Percentiles rank a stretch among this genome's conserved stretches.
Evolutionary conservation across 768 basidiomycete genomes (phyloP).

Genomic region (Psilocybe tampanensis): DNA sequence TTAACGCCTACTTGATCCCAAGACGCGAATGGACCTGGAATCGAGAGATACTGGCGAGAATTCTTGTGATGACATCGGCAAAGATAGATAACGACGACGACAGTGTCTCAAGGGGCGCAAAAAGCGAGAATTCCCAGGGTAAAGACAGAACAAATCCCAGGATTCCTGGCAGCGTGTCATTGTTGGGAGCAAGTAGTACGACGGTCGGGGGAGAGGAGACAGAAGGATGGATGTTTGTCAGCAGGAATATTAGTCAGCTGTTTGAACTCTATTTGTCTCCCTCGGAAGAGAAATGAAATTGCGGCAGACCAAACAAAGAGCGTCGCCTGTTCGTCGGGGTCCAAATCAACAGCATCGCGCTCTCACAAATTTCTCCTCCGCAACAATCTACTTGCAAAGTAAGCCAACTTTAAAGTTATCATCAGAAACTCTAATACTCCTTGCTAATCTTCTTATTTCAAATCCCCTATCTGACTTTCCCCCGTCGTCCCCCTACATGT

Average conservation of each 20-base stretch:
- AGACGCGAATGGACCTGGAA: no score
- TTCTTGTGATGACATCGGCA: slow-evolving; percentile 3
- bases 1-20: not conserved
- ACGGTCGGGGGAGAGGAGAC: not conserved
- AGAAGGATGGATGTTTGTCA: not conserved
- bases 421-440: slow-evolving; percentile 64
- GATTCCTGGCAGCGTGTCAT: not conserved
- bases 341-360: slow-evolving; percentile 35
- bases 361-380: slow-evolving; percentile 56
- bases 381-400: slow-evolving; percentile 67
- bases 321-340: slow-evolving; percentile 34
- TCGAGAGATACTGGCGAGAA: no score
- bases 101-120: slow-evolving; percentile 5
- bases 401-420: slow-evolving; percentile 65
- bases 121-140: not conserved
- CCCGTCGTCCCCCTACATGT: slow-evolving; percentile 25
- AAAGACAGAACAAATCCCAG: not conserved
- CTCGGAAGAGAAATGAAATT: not conserved
- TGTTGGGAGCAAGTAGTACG: not conserved
- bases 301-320: slow-evolving; percentile 13
- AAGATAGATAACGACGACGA: not conserved
- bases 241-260: not conserved
- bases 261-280: not conserved
- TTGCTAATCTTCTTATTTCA: slow-evolving; percentile 37
- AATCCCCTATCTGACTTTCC: slow-evolving; percentile 23